Percentiles rank a stretch among this genome's conserved stretches.
phyloP scores from a whole-genome alignment of 208 protist species.

The Acanthamoeba lenticulata region DNA sequence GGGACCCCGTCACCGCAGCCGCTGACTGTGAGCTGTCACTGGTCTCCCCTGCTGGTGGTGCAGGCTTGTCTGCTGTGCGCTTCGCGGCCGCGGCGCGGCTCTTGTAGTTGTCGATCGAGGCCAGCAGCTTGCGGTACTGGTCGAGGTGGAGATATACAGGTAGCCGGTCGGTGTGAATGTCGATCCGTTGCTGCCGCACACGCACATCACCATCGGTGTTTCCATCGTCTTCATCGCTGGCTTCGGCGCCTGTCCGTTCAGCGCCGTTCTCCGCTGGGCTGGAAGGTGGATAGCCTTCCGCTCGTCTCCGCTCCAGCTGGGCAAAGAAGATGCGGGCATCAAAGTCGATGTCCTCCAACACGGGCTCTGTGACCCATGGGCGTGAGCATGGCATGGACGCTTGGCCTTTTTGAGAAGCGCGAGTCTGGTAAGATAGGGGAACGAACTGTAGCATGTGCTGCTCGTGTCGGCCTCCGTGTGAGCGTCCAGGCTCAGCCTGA shows the following conservation, averaged over 20 bases:
- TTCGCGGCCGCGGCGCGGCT: background rate
- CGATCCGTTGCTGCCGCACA: background rate
- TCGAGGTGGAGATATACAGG: background rate
- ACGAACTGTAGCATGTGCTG: background rate
- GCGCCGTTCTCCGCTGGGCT: background rate
- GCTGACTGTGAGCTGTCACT: background rate
- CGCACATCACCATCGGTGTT: too few species aligned
- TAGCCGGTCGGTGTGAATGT: conserved; percentile 5
- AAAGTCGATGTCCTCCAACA: background rate
- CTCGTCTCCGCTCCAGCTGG: background rate
- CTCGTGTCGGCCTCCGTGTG: background rate
- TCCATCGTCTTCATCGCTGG: background rate
- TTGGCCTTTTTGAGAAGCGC: too few species aligned
- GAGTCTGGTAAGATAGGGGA: too few species aligned
- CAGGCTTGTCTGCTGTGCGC: background rate
- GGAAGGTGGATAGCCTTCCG: background rate
- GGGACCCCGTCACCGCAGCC: background rate
- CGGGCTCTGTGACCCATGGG: background rate
- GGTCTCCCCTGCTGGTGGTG: too few species aligned
- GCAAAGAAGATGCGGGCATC: background rate
- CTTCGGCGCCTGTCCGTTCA: background rate
- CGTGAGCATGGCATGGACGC: background rate
- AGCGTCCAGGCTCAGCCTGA: background rate
- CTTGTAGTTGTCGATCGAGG: conserved; percentile 17
- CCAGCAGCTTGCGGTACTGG: conserved; percentile 18